Percentiles rank a stretch among this genome's conserved stretches.
phyloP scores from a whole-genome alignment of 2,329 filamentous ascomycete species.

The Fusarium cicatricum region DNA sequence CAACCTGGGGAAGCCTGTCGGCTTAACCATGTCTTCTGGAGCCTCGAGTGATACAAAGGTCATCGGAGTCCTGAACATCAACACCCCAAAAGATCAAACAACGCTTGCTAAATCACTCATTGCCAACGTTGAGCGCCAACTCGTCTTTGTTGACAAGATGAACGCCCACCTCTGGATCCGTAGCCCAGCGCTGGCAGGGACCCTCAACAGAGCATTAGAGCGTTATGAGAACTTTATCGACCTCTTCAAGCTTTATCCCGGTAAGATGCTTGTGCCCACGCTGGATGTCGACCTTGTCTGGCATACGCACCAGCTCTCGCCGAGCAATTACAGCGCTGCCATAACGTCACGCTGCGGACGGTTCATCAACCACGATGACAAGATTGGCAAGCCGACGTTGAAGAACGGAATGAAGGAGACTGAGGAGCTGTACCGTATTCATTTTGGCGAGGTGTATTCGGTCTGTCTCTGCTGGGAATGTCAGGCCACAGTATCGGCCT shows the following conservation, averaged over 20 bases:
- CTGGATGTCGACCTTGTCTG: constrained; percentile 53
- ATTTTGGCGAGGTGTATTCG: constrained; percentile 26
- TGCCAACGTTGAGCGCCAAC: constrained; percentile 43
- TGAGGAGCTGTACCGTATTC: constrained; percentile 24
- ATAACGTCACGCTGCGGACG: constrained; percentile 28
- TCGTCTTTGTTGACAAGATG: constrained; percentile 51
- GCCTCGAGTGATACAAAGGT: background rate
- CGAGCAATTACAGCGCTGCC: constrained; percentile 37
- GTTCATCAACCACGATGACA: constrained; percentile 43
- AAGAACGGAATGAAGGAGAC: constrained; percentile 18
- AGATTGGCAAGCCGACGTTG: constrained; percentile 22
- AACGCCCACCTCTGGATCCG: constrained; percentile 48
- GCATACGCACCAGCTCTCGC: constrained; percentile 53
- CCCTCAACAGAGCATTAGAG: constrained; percentile 45
- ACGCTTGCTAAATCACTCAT: constrained; percentile 2
- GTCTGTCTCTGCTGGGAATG: constrained; percentile 36
- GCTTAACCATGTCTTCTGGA: background rate
- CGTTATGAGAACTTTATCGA: constrained; percentile 51
- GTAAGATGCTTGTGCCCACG: constrained; percentile 48
- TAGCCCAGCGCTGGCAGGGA: constrained; percentile 46
- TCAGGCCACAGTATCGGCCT: constrained; percentile 27
- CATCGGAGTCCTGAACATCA: background rate
- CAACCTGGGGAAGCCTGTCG: constrained; percentile 3
- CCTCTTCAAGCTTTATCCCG: constrained; percentile 48
- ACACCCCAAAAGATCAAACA: background rate